Evolutionary conservation across 2,329 filamentous ascomycete species (phyloP).

Genomic region (Scleromitrula shiraiana): DNA sequence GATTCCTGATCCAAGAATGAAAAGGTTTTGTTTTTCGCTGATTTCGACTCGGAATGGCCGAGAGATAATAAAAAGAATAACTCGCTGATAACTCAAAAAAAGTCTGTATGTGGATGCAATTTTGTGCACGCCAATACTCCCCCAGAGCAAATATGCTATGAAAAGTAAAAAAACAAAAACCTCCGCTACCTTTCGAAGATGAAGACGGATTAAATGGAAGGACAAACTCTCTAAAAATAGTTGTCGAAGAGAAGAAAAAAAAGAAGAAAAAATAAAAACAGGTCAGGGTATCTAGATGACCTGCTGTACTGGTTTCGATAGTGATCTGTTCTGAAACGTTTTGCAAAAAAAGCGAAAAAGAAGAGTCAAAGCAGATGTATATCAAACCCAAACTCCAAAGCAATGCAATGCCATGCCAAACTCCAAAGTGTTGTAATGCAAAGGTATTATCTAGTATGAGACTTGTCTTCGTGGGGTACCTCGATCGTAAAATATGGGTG

Average conservation of each 20-base stretch:
- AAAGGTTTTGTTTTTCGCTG: conserved; percentile 12
- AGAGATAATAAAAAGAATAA: conserved; percentile 11
- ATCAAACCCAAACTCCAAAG: conserved; percentile 1
- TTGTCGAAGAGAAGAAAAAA: conserved; percentile 1
- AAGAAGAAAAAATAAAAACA: background rate
- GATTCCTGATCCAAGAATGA: conserved; percentile 28
- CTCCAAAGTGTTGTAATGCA: conserved; percentile 22
- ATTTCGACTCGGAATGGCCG: conserved; percentile 12
- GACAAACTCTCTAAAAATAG: too few species aligned
- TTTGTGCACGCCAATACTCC: conserved; percentile 25
- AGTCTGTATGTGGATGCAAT: conserved; percentile 24
- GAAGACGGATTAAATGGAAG: conserved; percentile 3
- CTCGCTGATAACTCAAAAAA: conserved; percentile 21
- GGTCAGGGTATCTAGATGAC: conserved; percentile 8
- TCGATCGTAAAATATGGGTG: conserved; percentile 42
- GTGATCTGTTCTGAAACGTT: conserved; percentile 5
- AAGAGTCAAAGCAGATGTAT: conserved; percentile 1
- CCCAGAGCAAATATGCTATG: conserved; percentile 20
- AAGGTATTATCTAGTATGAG: conserved; percentile 44
- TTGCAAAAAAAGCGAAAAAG: background rate
- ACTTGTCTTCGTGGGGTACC: conserved; percentile 52
- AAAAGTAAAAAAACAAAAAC: conserved; percentile 9
- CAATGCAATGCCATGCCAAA: conserved; percentile 15
- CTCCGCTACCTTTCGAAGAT: conserved; percentile 10
- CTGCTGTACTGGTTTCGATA: conserved; percentile 2